Base-by-base conservation (phyloP, 768 basidiomycete genomes). In the Trichaptum fuscoviolaceum region DNA sequence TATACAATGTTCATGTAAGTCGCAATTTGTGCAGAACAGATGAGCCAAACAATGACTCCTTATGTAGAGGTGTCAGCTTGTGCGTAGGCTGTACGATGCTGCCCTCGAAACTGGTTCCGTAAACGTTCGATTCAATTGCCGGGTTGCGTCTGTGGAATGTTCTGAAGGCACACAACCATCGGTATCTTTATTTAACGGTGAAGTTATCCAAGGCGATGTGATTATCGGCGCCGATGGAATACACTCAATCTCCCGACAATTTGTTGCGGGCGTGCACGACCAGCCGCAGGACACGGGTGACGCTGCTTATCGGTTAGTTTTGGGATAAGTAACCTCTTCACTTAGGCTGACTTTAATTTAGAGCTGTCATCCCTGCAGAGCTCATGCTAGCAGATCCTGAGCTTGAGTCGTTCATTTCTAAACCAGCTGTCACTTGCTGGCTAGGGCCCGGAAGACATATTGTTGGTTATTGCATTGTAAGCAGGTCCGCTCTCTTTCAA, bases 341-440 rank as follows among this genome's bases (percentile, higher is more conserved):
- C 35, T 36, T 36, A 7, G 7, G 35, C 7, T 36, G 17, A 36
- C 35, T 7, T 36, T 36, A 17, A 7, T 36, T 36, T 36, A 36
- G 35, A 63, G 84, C 85, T 5, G 76, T 82, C 27, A 76, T 89
- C 36, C 77, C 82, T 1, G 78, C 85, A 0, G 75, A 71, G 35
- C 58, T 76, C 0, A 75, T 89, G 71, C 65, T 85, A 12, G 70
- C 72, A 10, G 85, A 90, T 67, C 84, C 84, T 0, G 84, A 85
- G 8, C 77, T 90, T 30, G 78, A 74, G 66, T 64, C 71, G 0
- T 75, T 90, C 17, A 78, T 87, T 0, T 84, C 89, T 17, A 73
- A 70, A 0, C 77, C 82, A 0, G 82, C 85, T 65, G 82, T 85
- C 78, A 83, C 82, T 0, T 79, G 77, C 0, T 89, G 88, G 88